Conservation (phyloP, 2,329 filamentous ascomycete genomes). For the Venturiaceae sp. region DNA sequence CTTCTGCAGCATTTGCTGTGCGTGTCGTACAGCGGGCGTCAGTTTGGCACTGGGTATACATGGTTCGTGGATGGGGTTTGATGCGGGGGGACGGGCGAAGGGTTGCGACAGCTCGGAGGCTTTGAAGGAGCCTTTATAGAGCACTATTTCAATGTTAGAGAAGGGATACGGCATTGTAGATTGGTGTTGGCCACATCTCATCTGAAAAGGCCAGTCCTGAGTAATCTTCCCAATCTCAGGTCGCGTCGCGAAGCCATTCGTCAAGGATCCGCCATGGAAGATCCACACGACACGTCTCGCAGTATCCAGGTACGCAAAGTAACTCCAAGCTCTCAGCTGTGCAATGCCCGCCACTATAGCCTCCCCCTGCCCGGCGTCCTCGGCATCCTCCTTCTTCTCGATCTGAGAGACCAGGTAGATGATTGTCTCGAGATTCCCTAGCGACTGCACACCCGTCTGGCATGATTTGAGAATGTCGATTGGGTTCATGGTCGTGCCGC, state of each 20-base stretch:
- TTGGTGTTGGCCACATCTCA: neutral
- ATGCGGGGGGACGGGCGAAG: neutral
- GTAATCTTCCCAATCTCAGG: neutral
- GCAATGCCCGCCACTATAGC: neutral
- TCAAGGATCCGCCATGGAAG: neutral
- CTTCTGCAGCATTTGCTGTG: neutral
- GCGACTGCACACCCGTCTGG: conserved; percentile 20
- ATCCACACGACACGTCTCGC: neutral
- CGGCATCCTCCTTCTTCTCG: neutral
- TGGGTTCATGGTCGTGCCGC: conserved; percentile 1
- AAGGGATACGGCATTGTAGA: neutral
- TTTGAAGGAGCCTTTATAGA: neutral
- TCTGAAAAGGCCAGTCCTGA: neutral
- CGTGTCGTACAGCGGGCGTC: neutral
- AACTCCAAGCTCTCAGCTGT: neutral
- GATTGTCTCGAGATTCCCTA: conserved; percentile 10
- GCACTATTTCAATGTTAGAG: neutral
- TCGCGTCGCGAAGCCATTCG: neutral
- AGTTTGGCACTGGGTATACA: neutral
- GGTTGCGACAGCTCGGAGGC: neutral
- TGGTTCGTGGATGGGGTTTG: neutral
- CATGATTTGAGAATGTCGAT: conserved; percentile 25
- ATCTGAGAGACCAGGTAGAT: neutral
- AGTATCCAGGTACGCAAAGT: conserved; percentile 1
- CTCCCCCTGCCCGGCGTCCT: neutral